Conservation (phyloP, 1,284 basidiomycete species). For the Porogramme epimiltina region DNA sequence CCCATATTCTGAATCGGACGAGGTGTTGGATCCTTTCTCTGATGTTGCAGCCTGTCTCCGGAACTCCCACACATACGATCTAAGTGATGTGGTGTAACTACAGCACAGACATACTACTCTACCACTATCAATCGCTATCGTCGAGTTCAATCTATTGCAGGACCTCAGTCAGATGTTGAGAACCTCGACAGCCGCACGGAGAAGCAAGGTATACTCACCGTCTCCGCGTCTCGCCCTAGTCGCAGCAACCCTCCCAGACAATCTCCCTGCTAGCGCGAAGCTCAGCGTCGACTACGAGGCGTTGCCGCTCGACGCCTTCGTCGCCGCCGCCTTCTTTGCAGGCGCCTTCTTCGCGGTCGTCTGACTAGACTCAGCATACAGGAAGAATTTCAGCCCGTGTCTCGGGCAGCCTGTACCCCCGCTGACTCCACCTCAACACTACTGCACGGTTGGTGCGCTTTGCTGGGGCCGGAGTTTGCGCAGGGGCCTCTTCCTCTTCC, state of each 20-base stretch:
- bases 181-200: too few relatives aligned
- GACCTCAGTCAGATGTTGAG: background rate
- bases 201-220: conserved; percentile 20
- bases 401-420: background rate
- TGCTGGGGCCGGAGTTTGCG: conserved; percentile 36
- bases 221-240: conserved; percentile 28
- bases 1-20: too few relatives aligned
- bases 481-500: conserved; percentile 41
- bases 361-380: conserved; percentile 32
- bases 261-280: conserved; percentile 58
- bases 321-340: conserved; percentile 49
- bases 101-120: too few relatives aligned
- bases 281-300: conserved; percentile 58
- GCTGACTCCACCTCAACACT: conserved; percentile 60
- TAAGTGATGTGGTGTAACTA: too few relatives aligned
- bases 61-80: too few relatives aligned
- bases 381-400: background rate
- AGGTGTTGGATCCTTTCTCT: too few relatives aligned
- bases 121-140: background rate
- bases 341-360: conserved; percentile 56
- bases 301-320: conserved; percentile 28
- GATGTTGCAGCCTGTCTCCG: too few relatives aligned
- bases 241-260: conserved; percentile 35
- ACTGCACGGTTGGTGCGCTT: conserved; percentile 70
- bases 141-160: background rate